Evolutionary conservation across 2,329 filamentous ascomycete species (phyloP).

Genomic region (Bipolaris bicolor): DNA sequence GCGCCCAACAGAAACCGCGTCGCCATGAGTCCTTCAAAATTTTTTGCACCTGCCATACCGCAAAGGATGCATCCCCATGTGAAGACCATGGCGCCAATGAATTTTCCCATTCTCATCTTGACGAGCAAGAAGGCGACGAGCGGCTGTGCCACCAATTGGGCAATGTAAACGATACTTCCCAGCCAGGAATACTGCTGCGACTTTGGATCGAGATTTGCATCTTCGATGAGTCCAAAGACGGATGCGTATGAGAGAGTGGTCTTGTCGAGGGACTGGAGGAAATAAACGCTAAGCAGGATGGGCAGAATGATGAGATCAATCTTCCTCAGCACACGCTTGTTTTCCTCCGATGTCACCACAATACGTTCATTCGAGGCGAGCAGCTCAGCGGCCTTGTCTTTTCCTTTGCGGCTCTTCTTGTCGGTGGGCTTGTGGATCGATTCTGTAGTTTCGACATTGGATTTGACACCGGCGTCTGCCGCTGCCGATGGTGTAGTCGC

Average conservation of each 20-base stretch:
- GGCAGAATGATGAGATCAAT: slow-evolving; percentile 61
- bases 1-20: slow-evolving; percentile 71
- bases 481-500: background rate
- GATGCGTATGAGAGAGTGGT: slow-evolving; percentile 66
- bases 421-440: slow-evolving; percentile 32
- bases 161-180: slow-evolving; percentile 60
- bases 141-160: slow-evolving; percentile 61
- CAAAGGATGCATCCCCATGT: slow-evolving; percentile 64
- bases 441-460: slow-evolving; percentile 34
- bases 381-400: slow-evolving; percentile 59
- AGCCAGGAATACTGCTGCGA: slow-evolving; percentile 61
- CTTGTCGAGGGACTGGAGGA: slow-evolving; percentile 68
- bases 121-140: slow-evolving; percentile 62
- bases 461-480: slow-evolving; percentile 27
- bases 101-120: slow-evolving; percentile 66
- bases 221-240: slow-evolving; percentile 66
- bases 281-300: slow-evolving; percentile 66
- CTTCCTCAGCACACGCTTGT: slow-evolving; percentile 57
- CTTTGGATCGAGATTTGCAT: slow-evolving; percentile 60
- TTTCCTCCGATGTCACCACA: slow-evolving; percentile 59
- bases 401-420: slow-evolving; percentile 18
- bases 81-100: slow-evolving; percentile 60
- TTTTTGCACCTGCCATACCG: slow-evolving; percentile 65
- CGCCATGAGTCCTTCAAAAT: slow-evolving; percentile 65
- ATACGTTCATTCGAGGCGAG: slow-evolving; percentile 56